phyloP scores from a whole-genome alignment of 305 asterid genomes.

The Fraxinus sp. region DNA sequence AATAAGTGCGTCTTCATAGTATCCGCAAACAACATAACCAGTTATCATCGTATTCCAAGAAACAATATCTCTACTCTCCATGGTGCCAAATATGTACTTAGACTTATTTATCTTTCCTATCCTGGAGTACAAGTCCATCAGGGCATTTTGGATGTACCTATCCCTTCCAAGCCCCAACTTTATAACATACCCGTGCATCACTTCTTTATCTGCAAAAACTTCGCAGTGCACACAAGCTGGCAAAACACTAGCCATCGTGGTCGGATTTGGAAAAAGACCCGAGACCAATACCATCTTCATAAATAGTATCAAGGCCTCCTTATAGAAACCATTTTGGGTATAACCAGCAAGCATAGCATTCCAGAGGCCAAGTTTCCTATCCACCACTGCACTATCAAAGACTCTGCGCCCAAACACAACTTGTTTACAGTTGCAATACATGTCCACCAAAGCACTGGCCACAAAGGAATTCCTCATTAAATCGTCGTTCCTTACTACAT shows the following conservation, averaged over 20 bases:
- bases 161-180: conserved; percentile 64
- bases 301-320: conserved; percentile 55
- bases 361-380: conserved; percentile 62
- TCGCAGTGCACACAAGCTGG: conserved; percentile 81
- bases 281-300: conserved; percentile 48
- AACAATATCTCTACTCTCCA: conserved; percentile 64
- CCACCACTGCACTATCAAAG: conserved; percentile 44
- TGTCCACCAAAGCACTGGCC: conserved; percentile 76
- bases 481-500: conserved; percentile 53
- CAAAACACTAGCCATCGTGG: conserved; percentile 78
- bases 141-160: conserved; percentile 68
- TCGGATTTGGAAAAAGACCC: conserved; percentile 55
- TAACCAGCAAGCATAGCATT: conserved; percentile 91
- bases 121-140: conserved; percentile 83
- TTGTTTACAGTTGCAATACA: conserved; percentile 81
- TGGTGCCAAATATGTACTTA: conserved; percentile 51
- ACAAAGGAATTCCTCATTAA: conserved; percentile 63
- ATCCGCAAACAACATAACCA: conserved; percentile 71
- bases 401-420: conserved; percentile 54
- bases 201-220: conserved; percentile 59
- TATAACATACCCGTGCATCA: conserved; percentile 72
- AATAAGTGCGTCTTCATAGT: conserved; percentile 61
- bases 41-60: conserved; percentile 91
- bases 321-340: conserved; percentile 64
- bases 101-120: conserved; percentile 52